Percentiles rank a stretch among this genome's conserved stretches.
phyloP scores from a whole-genome alignment of 441 rosid species.

The Euphorbia schlechtendalii region DNA sequence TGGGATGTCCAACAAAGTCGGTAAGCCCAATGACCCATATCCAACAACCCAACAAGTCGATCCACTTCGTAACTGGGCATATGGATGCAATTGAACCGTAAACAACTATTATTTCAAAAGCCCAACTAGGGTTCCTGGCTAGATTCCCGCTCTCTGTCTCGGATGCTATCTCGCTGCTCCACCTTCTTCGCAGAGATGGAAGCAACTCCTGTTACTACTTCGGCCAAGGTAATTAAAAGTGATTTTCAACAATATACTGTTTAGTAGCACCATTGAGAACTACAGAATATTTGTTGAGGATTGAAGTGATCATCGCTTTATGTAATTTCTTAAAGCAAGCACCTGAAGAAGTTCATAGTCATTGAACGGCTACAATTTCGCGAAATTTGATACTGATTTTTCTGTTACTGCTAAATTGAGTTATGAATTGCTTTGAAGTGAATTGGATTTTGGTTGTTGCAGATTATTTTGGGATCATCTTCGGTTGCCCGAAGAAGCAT shows the following conservation, averaged over 20 bases:
- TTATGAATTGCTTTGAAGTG: background rate
- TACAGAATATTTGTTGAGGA: background rate
- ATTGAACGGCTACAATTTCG: background rate
- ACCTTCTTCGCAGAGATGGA: conserved; percentile 31
- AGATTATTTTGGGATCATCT: conserved; percentile 85
- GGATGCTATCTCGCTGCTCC: background rate
- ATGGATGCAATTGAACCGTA: background rate
- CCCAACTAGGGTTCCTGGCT: conserved; percentile 2
- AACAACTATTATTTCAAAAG: background rate
- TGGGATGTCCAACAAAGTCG: too few species aligned
- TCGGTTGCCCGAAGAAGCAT: conserved; percentile 63
- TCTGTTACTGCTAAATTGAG: background rate
- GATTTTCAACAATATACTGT: too few species aligned
- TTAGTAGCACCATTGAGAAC: background rate
- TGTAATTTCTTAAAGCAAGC: background rate
- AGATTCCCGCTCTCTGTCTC: background rate
- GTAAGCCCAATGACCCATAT: too few species aligned
- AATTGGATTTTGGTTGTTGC: conserved; percentile 19
- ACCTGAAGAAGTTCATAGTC: background rate
- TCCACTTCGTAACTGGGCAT: background rate
- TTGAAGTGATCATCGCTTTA: background rate
- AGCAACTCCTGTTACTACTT: conserved; percentile 22
- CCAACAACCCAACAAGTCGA: background rate
- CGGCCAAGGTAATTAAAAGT: conserved; percentile 32
- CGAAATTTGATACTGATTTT: background rate